Base-by-base conservation (phyloP, 116 monocot genomes). In the Papilionanthe hybrid region DNA sequence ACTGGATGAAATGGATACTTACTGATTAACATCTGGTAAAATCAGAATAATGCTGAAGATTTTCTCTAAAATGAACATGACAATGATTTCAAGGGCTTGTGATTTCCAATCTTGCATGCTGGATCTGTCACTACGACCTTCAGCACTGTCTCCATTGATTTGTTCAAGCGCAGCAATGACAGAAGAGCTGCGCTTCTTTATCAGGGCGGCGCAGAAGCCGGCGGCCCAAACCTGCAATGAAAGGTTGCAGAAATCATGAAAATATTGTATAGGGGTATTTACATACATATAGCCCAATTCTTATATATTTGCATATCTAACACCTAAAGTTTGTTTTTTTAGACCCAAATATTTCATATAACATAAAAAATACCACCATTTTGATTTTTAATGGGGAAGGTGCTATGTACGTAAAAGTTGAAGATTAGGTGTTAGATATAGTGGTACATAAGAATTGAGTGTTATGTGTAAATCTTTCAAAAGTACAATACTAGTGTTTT, bases 161-260 rank as follows among this genome's bases (percentile, higher is more conserved):
- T 65, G 22, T 80, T 87, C 85, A 79, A 44, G 80, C 53, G 86
- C 79, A 68, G 89, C 67, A 5, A 44, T 17, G 71, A 76, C 77
- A 50, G 78, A 58, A 50, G 82, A 79, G 43, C 76, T 85, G 28
- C 87, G 81, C 86, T 85, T 91, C 86, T 88, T 94, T 37, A 98
- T 58, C 32, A 98, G 75, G 9, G 97, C 92, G 29, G 91, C 88
- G 79, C 88, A 88, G 87, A 92, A 98, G 68, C 97, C 97, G n/a
- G 90, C 97, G 47, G 97, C 94, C 97, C 97, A 98, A 17, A 94
- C 87, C 97, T 94, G 84, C 4, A 75, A 68, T 75, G 11, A 55
- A 57, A 66, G 18, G 76, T 72, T 12, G n/a, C 78, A 60, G 63
- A 44, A 69, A 76, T 19, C 49, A 68, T 48, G 47, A 30, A 15